Base-by-base conservation (phyloP, 345 rosid species). In the Populus pruinosa region DNA sequence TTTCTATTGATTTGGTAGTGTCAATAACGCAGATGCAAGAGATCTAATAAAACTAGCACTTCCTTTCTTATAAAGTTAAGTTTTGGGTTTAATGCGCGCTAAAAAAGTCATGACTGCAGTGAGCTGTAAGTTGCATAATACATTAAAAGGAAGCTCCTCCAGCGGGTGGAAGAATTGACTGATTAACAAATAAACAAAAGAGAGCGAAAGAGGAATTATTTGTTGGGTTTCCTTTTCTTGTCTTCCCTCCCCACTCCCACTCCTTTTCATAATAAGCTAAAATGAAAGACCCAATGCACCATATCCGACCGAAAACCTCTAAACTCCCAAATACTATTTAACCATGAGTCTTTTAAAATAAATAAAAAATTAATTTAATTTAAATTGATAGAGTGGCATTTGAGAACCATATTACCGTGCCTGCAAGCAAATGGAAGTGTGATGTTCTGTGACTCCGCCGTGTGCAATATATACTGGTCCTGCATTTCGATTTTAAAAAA, bases 401-500 rank as follows among this genome's bases (percentile, higher is more conserved):
- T 27, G 66, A 87, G 86, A 74, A 75, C 83, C 25, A 23, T 27
- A 63, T 82, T 90, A 95, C 98, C 98, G 83, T 95, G 99, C 90
- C 98, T 90, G 90, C 98, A 95, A 79, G 99, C 99, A 79, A 95
- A 95, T 9, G 97, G 99, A 79, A 95, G 99, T 9, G 83, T 62
- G 68, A 94, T 89, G 82, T 90, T 85, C 82, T 94, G 97, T 59
- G 93, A 72, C 81, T 94, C 98, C 13, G 96, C 98, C 33, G 98
- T 90, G 82, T 94, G 98, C 84, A 95, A 78, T 72, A 95, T 95
- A 62, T 95, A 95, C 75, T 95, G 98, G 82, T 92, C 98, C 98
- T 95, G 94, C 89, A 89, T 77, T 86, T 78, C 44, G 70, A 74
- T 50, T 20, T 8, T 6, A n/a, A 8, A n/a, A 3, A 61, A 18